Percentiles rank a stretch among this genome's conserved stretches.
These are phyloP conservation scores for Tillandsia leiboldiana DNA, from an alignment of 176 grass and related monocot genomes.

Conservation along the genomic window DNA sequence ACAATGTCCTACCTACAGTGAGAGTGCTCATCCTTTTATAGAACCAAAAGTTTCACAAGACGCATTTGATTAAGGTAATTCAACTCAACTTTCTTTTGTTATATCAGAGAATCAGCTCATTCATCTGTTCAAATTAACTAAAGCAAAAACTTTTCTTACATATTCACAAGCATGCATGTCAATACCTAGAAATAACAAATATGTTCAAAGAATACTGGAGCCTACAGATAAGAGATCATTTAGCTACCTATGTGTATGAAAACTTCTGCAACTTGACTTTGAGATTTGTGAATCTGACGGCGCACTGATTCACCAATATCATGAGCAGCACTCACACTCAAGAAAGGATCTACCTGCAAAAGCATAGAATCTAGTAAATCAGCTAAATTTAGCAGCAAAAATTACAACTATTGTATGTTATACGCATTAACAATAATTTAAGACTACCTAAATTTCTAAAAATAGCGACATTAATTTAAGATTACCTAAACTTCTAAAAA, in stretches of 20 bases:
- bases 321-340: slow-evolving; percentile 84
- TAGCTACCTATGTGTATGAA: slow-evolving; percentile 93
- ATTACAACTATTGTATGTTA: neutral
- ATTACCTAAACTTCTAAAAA: neutral
- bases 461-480: neutral
- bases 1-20: too few species aligned
- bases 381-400: neutral
- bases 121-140: neutral
- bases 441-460: neutral
- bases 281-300: slow-evolving; percentile 66
- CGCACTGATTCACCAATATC: slow-evolving; percentile 90
- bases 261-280: slow-evolving; percentile 80
- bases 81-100: too few species aligned
- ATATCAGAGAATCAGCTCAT: neutral
- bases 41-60: neutral
- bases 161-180: neutral
- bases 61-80: too few species aligned
- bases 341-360: slow-evolving; percentile 80
- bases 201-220: neutral
- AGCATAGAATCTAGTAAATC: slow-evolving; percentile 15
- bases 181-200: neutral
- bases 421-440: neutral
- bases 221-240: slow-evolving; percentile 2
- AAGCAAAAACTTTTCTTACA: neutral
- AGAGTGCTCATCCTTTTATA: too few species aligned